Percentiles rank a stretch among this genome's conserved stretches.
Conservation (phyloP, 176 grass and related monocot species). For the Ampelocalamus luodianensis region DNA sequence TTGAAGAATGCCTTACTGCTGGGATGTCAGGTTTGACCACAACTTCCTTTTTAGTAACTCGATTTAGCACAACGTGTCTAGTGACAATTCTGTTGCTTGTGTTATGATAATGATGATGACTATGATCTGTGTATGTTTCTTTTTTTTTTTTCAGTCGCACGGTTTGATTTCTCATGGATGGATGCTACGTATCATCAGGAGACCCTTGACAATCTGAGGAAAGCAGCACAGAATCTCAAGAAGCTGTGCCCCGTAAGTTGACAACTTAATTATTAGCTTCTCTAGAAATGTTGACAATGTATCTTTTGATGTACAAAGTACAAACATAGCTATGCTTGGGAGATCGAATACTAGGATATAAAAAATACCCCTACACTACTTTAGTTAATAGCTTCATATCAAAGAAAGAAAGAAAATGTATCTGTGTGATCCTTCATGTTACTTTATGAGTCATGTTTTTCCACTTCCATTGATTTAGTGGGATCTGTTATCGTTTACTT, state of each 20-base stretch:
- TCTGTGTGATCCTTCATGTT: neutral
- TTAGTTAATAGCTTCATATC: neutral
- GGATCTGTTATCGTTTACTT: slow-evolving; percentile 3
- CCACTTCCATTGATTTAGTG: neutral
- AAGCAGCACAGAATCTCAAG: slow-evolving; percentile 78
- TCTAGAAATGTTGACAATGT: neutral
- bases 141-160: slow-evolving; percentile 73
- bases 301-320: neutral
- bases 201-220: slow-evolving; percentile 86
- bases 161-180: slow-evolving; percentile 92
- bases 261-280: neutral
- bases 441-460: neutral
- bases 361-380: neutral
- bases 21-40: slow-evolving; percentile 89
- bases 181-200: slow-evolving; percentile 88
- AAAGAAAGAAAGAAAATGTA: neutral
- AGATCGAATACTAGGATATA: neutral
- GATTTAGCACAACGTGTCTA: neutral
- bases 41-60: neutral
- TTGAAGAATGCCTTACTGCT: slow-evolving; percentile 84
- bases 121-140: slow-evolving; percentile 11
- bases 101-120: neutral
- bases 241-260: slow-evolving; percentile 93
- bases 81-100: neutral
- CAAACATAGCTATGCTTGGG: neutral